Evolutionary conservation across 1,284 basidiomycete species (phyloP), one percentile per base, ranked within the genome.

Genomic region (Microbotryomycetes sp.): DNA sequence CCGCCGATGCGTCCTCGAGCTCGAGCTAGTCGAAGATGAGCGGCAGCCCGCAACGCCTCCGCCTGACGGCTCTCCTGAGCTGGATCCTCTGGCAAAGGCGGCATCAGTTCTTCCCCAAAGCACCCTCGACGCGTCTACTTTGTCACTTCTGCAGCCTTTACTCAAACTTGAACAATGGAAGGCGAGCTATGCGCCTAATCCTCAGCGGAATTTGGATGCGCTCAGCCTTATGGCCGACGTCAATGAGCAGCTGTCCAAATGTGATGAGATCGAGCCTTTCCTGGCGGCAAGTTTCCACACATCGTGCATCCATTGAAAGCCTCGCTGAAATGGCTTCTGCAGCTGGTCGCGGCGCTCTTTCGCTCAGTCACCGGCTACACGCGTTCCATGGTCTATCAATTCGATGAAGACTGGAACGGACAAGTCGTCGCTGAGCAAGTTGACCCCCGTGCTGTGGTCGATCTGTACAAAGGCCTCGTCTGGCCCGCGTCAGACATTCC

Each of bases 331-430:
- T 41, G 35, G 9, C 35, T 9, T 41, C 35, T 41, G 11, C 35
- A 89, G 70, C 81, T 91, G 54, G 82, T 84, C 0, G 88, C 88
- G 6, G 88, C 89, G 3, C 81, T 91, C 24, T 81, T 91, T 64
- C 87, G 88, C 73, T 88, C 91, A 71, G 73, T 92, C 61, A 87
- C 86, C 6, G 86, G 86, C 72, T 90, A 89, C 73, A 87, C 90
- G 73, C 82, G 89, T 9, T 87, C 90, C n/a, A 78, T 92, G 74
- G 80, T 91, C n/a, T 92, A 92, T 7, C 53, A 73, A 70, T 80
- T 80, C 59, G 78, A 78, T 68, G 74, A 76, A 48, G 61, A 68
- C 7, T 80, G 75, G 75, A 81, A 82, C 65, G 80, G 81, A 15
- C 83, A 89, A 72, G 87, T 89, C 49, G 86, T 91, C 0, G 83